Base-by-base conservation (phyloP, 2,329 filamentous ascomycete genomes). In the Alternaria tenuissima region DNA sequence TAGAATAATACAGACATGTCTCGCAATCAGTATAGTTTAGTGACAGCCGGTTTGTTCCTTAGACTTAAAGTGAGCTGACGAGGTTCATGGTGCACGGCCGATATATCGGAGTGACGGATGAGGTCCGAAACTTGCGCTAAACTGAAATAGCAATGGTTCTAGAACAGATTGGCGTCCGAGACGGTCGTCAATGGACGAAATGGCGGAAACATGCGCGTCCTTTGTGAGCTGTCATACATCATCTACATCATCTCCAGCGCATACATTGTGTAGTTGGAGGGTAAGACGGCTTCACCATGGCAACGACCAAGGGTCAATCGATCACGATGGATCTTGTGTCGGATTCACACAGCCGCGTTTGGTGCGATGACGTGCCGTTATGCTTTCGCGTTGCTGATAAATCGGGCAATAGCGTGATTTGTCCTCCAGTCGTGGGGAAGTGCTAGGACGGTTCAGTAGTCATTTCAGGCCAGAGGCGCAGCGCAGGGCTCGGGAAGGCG, bases 361-460 rank as follows among this genome's bases (percentile, higher is more conserved):
- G 30, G 57, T 36, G 55, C 56, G 56, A 65, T 67, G 65, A 71
- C 62, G 66, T 67, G 48, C 44, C 28, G 52, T 52, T 48, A 24
- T 41, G n/a, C 38, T 39, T 57, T 30, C 49, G 62, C 26, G 51
- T 39, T 72, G 71, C 71, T 74, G 69, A 74, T 70, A 73, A 74
- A 74, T 74, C 66, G 62, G 65, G 42, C 32, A 28, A 55, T 55
- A 38, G 43, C 26, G 32, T 32, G 30, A 36, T 48, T 49, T 48
- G 24, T 48, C 58, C 43, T 47, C 24, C n/a, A 24, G 61, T 64
- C 46, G 65, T 67, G 68, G 66, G 67, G 65, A 60, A 63, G 52
- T 49, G 53, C 53, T 55, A 49, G 24, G 36, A 41, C 53, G 43
- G 34, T 56, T 30, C 41, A 43, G 42, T 24, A 36, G 41, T 34